Evolutionary conservation across 2,329 filamentous ascomycete species (phyloP), one percentile per base, ranked within the genome.

Genomic region (Chaetomium sp.): DNA sequence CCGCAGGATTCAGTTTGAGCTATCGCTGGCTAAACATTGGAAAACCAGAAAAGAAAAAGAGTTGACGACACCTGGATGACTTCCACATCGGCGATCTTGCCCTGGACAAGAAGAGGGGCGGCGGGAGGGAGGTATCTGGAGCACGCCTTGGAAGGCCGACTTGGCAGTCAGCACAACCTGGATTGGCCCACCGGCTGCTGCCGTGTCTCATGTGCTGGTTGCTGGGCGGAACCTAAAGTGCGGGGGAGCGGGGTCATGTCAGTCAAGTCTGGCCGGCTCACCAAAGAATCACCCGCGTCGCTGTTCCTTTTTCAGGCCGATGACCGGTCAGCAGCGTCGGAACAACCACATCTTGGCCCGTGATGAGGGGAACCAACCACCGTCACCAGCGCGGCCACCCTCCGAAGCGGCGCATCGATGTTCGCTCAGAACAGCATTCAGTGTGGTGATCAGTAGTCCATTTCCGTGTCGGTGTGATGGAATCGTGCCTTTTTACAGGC

Each of bases 361-460:
- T 13, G 13, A 29, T 6, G 13, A 50, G 45, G 16, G 19, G 27
- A 55, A 23, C 64, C 61, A 64, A 64, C 60, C 59, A 47, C n/a
- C 10, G 53, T 25, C n/a, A 5, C n/a, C 31, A 10, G 21, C 23
- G 38, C 23, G 8, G 9, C 33, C 57, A 63, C 21, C 21, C 16
- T 31, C 57, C 35, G 51, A 49, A 33, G n/a, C 25, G 57, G 38
- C 35, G 27, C 56, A 60, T 60, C 56, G n/a, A 25, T 49, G 57
- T 42, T 27, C 49, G 35, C 51, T 13, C 4, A 31, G 38, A 49
- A 12, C 25, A 35, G 27, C 42, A 19, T 21, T 31, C 35, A 8
- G 31, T 50, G 7, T 38, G 50, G 27, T 29, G 58, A 61, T 64
- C 57, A 45, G 49, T 47, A 29, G 54, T 25, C 55, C 55, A 31